These are phyloP conservation scores for Eutypella sp. DNA, from an alignment of 2,329 filamentous ascomycete genomes.

Conservation along the genomic window DNA sequence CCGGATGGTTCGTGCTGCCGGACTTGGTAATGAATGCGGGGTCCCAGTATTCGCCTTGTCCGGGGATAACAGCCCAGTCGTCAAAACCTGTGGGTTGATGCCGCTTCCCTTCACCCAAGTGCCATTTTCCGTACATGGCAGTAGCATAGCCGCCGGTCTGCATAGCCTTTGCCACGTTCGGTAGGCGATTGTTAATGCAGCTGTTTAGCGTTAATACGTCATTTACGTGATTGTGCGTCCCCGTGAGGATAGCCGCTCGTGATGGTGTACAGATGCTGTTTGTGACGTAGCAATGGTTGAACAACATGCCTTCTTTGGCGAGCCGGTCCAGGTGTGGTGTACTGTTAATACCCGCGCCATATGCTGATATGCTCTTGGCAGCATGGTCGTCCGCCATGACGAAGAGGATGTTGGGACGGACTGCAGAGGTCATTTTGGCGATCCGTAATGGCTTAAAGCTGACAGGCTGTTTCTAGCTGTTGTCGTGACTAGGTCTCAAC, in stretches of 20 bases:
- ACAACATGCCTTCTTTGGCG: conserved; percentile 43
- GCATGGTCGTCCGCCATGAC: conserved; percentile 54
- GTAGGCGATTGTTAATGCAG: conserved; percentile 44
- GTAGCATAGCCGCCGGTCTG: conserved; percentile 43
- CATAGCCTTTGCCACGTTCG: conserved; percentile 48
- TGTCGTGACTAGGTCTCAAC: no score
- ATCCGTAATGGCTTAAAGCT: no score
- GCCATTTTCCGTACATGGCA: conserved; percentile 51
- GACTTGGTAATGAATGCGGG: conserved; percentile 41
- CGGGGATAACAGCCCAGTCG: conserved; percentile 46
- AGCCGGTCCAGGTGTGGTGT: conserved; percentile 48
- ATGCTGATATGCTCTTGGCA: conserved; percentile 42
- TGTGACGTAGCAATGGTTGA: conserved; percentile 51
- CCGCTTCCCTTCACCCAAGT: conserved; percentile 41
- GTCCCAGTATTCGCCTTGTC: conserved; percentile 49
- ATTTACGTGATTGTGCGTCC: conserved; percentile 50
- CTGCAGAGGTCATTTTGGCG: no score
- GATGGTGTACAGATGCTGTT: conserved; percentile 50
- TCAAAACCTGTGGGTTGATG: conserved; percentile 47
- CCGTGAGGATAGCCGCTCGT: conserved; percentile 43
- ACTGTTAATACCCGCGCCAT: conserved; percentile 46
- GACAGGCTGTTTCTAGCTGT: no score
- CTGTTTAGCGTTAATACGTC: conserved; percentile 44
- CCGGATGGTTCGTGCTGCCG: conserved; percentile 27
- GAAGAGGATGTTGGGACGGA: conserved; percentile 44